Conservation (phyloP, 208 protist genomes). For the Leishmania braziliensis region DNA sequence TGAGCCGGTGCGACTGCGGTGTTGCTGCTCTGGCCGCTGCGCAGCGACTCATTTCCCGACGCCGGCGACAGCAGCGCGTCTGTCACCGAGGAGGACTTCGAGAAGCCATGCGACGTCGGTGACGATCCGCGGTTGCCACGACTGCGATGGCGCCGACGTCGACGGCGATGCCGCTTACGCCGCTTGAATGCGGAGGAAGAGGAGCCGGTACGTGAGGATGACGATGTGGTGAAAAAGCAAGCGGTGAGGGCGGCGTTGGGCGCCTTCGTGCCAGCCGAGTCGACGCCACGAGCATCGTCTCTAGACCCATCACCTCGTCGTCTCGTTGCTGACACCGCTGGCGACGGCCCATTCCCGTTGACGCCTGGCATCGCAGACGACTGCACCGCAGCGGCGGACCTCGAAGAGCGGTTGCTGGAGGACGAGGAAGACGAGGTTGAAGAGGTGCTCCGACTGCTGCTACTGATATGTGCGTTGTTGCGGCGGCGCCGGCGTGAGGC, state of each 20-base stretch:
- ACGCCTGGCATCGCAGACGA: background rate
- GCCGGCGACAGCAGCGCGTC: background rate
- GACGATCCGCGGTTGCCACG: background rate
- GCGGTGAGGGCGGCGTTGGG: background rate
- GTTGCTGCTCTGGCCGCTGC: background rate
- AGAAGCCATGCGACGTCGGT: constrained; percentile 1
- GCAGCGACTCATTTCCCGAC: background rate
- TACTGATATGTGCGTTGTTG: constrained; percentile 17
- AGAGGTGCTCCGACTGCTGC: constrained; percentile 28
- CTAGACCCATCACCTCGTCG: background rate
- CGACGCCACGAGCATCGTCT: background rate
- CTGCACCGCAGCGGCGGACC: background rate
- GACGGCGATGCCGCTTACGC: constrained; percentile 4
- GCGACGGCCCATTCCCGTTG: background rate
- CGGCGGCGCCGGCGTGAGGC: constrained; percentile 38
- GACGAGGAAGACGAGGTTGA: constrained; percentile 34
- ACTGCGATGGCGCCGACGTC: background rate
- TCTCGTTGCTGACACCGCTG: background rate
- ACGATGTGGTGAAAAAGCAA: too few species aligned
- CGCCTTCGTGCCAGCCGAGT: background rate
- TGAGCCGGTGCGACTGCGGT: background rate
- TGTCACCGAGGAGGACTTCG: background rate
- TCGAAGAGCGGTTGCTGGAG: constrained; percentile 9
- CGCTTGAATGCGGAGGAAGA: background rate
- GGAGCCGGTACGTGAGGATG: background rate